Conservation (phyloP, 2,329 filamentous ascomycete genomes). For the Aspergillus sp. region DNA sequence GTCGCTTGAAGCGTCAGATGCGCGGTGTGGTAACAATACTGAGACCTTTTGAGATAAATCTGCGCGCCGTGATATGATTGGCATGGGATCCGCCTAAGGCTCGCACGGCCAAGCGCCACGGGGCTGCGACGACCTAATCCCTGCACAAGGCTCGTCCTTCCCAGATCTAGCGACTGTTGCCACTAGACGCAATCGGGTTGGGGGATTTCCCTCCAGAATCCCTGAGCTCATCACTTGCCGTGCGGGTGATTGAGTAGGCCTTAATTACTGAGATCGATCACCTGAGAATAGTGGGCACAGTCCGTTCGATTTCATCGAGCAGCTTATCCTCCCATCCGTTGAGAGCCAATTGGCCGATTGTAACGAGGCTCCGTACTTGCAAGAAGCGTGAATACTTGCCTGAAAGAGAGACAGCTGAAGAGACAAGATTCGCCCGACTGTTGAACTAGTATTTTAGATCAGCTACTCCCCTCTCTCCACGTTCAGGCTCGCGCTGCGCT, state of each 20-base stretch:
- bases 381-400: background rate
- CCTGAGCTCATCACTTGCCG: constrained; percentile 9
- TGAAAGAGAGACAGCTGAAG: constrained; percentile 2
- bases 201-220: constrained; percentile 12
- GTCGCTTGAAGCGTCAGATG: constrained; percentile 11
- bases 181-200: constrained; percentile 27
- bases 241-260: constrained; percentile 11
- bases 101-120: constrained; percentile 21
- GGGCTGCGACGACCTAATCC: constrained; percentile 24
- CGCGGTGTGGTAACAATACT: constrained; percentile 5
- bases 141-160: constrained; percentile 20
- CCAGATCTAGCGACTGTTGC: constrained; percentile 18
- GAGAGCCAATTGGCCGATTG: constrained; percentile 16
- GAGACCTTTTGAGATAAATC: constrained; percentile 2
- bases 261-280: constrained; percentile 13
- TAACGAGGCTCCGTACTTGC: constrained; percentile 15
- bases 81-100: constrained; percentile 20
- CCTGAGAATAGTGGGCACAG: constrained; percentile 15
- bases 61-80: constrained; percentile 20
- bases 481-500: constrained; percentile 9
- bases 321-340: constrained; percentile 11
- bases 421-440: constrained; percentile 11
- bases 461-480: constrained; percentile 9
- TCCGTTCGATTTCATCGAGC: constrained; percentile 7
- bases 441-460: constrained; percentile 8